phyloP scores from a whole-genome alignment of 768 basidiomycete species.

The Sporobolomyces pararoseus region DNA sequence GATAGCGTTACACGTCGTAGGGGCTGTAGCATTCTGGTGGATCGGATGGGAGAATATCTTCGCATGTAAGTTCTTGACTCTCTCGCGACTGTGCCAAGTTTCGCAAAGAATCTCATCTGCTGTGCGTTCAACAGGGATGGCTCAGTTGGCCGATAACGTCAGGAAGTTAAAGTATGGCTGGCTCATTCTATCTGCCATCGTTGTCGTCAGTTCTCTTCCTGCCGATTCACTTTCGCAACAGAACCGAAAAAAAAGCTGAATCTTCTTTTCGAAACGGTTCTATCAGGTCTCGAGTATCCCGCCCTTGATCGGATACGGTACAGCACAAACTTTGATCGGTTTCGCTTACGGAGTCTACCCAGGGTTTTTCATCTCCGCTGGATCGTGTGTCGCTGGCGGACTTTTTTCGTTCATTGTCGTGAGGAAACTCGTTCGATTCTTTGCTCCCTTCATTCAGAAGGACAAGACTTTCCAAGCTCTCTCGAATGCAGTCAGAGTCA shows the following conservation, averaged over 20 bases:
- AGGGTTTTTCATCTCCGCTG: constrained; percentile 65
- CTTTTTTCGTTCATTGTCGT: constrained; percentile 57
- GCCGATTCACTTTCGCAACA: neutral
- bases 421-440: constrained; percentile 2
- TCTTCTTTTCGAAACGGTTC: neutral
- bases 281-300: constrained; percentile 51
- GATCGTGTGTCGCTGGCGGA: constrained; percentile 63
- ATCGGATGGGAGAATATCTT: constrained; percentile 23
- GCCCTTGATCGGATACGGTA: constrained; percentile 66
- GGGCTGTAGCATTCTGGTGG: neutral
- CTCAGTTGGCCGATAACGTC: constrained; percentile 28
- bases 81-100: neutral
- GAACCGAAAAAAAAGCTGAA: neutral
- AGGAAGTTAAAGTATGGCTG: constrained; percentile 17
- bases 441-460: constrained; percentile 23
- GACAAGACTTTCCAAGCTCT: constrained; percentile 34
- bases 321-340: constrained; percentile 64
- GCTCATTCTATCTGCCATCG: constrained; percentile 14
- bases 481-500: constrained; percentile 51
- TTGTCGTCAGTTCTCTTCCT: constrained; percentile 8
- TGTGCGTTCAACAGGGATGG: neutral
- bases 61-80: constrained; percentile 18
- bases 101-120: neutral
- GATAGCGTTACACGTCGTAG: constrained; percentile 21
- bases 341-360: constrained; percentile 72